A percentile compares a stretch with the other conserved stretches of the same genome.
Evolutionary conservation across 495 filamentous ascomycete species (phyloP).

Genomic region (Parathielavia hyrcaniae): DNA sequence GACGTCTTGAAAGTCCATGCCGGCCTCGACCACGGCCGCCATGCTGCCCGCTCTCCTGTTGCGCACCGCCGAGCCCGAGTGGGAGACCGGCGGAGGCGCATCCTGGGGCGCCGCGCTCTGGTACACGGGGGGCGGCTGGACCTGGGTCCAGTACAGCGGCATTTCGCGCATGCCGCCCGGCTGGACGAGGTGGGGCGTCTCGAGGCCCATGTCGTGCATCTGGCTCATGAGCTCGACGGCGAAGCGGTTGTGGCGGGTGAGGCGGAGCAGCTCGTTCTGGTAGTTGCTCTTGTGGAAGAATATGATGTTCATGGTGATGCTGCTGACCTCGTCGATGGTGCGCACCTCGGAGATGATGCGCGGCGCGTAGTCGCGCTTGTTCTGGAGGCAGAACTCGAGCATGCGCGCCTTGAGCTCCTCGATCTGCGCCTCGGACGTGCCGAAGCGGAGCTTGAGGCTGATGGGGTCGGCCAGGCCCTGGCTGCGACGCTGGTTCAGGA

Average conservation of each 20-base stretch:
- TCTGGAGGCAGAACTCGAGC: slow-evolving; percentile 72
- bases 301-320: slow-evolving; percentile 82
- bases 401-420: slow-evolving; percentile 77
- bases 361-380: slow-evolving; percentile 86
- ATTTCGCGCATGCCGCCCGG: slow-evolving; percentile 53
- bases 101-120: slow-evolving; percentile 9
- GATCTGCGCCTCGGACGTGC: slow-evolving; percentile 80
- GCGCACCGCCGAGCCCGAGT: not conserved
- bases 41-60: slow-evolving; percentile 22
- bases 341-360: slow-evolving; percentile 87
- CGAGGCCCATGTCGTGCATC: slow-evolving; percentile 77
- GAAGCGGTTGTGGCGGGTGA: slow-evolving; percentile 90
- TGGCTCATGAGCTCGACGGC: slow-evolving; percentile 87
- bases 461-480: slow-evolving; percentile 85
- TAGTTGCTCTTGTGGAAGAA: slow-evolving; percentile 94
- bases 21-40: slow-evolving; percentile 28
- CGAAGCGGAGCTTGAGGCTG: slow-evolving; percentile 78
- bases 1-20: slow-evolving; percentile 34
- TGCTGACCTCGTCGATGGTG: slow-evolving; percentile 51
- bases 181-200: slow-evolving; percentile 72
- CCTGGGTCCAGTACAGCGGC: slow-evolving; percentile 44
- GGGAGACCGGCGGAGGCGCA: not conserved
- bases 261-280: slow-evolving; percentile 86
- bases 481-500: slow-evolving; percentile 88
- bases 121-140: slow-evolving; percentile 31